phyloP scores from a whole-genome alignment of 2,329 filamentous ascomycete species.

The Ophiostoma perfectum region DNA sequence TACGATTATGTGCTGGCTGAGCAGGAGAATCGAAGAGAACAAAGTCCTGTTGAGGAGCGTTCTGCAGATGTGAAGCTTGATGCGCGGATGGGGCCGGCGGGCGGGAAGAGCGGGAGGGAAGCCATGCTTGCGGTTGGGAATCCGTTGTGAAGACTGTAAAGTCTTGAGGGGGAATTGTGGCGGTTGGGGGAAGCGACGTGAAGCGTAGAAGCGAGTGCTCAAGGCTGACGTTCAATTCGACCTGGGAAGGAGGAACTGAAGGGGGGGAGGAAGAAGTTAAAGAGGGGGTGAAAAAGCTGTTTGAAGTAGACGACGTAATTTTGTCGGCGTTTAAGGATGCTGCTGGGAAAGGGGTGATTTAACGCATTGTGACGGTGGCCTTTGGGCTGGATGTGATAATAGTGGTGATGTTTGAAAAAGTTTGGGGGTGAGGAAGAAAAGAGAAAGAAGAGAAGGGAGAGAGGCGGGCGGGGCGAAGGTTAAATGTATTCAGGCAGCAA shows the following conservation, averaged over 20 bases:
- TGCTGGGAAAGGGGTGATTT: slow-evolving; percentile 41
- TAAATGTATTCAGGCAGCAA: slow-evolving; percentile 38
- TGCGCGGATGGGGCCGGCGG: slow-evolving; percentile 59
- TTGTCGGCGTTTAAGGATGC: slow-evolving; percentile 41
- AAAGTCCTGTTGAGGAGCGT: slow-evolving; percentile 62
- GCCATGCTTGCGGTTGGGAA: slow-evolving; percentile 71
- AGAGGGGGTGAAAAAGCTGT: slow-evolving; percentile 30
- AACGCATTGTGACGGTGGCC: slow-evolving; percentile 53
- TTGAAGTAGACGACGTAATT: slow-evolving; percentile 45
- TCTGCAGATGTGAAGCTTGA: slow-evolving; percentile 48
- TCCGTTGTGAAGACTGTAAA: slow-evolving; percentile 76
- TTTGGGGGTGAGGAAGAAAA: slow-evolving; percentile 37
- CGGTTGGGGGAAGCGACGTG: slow-evolving; percentile 55
- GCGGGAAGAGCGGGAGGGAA: slow-evolving; percentile 61
- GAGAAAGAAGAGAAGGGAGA: slow-evolving; percentile 30
- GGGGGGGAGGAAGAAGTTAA: slow-evolving; percentile 40
- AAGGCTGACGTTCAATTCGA: slow-evolving; percentile 63
- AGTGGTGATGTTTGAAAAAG: slow-evolving; percentile 29
- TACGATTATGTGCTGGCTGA: slow-evolving; percentile 39
- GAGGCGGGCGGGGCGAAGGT: slow-evolving; percentile 29
- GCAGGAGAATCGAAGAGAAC: slow-evolving; percentile 63
- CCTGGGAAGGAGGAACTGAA: slow-evolving; percentile 52
- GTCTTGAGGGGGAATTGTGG: slow-evolving; percentile 61
- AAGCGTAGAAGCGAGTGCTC: slow-evolving; percentile 53
- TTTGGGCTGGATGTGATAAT: slow-evolving; percentile 24